Evolutionary conservation across 148 eudicot genomes (phyloP), one percentile per base, ranked within the genome.

Genomic region (Cornus kousa): DNA sequence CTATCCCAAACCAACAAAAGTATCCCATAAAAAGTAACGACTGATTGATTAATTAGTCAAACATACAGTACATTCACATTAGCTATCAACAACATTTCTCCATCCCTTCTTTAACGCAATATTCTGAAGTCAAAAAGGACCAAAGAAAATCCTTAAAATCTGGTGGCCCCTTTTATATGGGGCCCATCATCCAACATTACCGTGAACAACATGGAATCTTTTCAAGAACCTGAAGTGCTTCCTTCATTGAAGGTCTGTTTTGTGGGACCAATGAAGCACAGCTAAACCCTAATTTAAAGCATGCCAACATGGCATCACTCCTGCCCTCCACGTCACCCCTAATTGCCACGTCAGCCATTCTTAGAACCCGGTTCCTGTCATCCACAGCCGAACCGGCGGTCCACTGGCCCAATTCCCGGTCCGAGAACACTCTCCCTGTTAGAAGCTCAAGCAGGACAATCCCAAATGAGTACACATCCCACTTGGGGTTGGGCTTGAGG

Each of bases 401-500:
- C 97, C 94, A 95, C 53, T 87, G 97, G 20, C 89, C 83, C 82
- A 93, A 76, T 71, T 96, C 99, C 67, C 87, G 78, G 79, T 87
- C 95, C 57, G 91, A 85, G 67, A 86, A 89, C 6, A 92, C 91
- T 74, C 88, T 93, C 3, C 99, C 98, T 0, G 97, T 92, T 16
- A 96, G 69, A 46, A 96, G 89, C 88, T 96, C 99, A 22, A 96
- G 88, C 84, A 93, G 79, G 78, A 93, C 85, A 14, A 96, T 85
- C 48, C 99, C 99, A 68, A 92, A 93, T 0, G 99, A 93, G 85
- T 96, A 96, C 22, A 92, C 95, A 74, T 96, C 99, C 99, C 97
- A 93, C 77, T 89, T 96, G 8, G 93, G 88, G 87, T 77, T 89
- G 5, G 97, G 93, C 82, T 92, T 93, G 3, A 88, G 82, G 81